Evolutionary conservation across 2,329 filamentous ascomycete species (phyloP).

Genomic region (Niveomyces coronatus): DNA sequence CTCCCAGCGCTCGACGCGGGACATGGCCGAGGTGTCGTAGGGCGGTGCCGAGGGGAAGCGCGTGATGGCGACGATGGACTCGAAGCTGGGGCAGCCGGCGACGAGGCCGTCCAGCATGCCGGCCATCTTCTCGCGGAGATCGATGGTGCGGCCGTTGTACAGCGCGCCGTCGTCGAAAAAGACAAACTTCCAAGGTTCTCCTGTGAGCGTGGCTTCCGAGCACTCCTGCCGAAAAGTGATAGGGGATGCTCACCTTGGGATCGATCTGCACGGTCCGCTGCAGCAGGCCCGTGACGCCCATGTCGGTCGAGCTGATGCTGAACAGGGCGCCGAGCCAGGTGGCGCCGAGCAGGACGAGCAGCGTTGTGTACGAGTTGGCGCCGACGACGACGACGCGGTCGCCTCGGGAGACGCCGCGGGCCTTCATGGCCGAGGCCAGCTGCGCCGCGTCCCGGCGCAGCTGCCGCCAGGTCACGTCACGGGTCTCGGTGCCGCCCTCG

Average conservation of each 20-base stretch:
- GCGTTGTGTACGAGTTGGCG: slow-evolving; percentile 64
- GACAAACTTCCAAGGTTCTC: slow-evolving; percentile 39
- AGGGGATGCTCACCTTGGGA: slow-evolving; percentile 42
- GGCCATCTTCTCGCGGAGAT: slow-evolving; percentile 62
- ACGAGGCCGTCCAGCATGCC: slow-evolving; percentile 58
- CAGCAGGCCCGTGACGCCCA: slow-evolving; percentile 68
- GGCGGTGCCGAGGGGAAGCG: slow-evolving; percentile 46
- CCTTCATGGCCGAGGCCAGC: slow-evolving; percentile 56
- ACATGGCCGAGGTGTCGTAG: slow-evolving; percentile 46
- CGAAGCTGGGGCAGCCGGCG: slow-evolving; percentile 47
- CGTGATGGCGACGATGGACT: slow-evolving; percentile 53
- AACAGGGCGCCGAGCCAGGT: slow-evolving; percentile 66
- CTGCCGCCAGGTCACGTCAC: slow-evolving; percentile 56
- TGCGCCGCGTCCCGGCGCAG: slow-evolving; percentile 48
- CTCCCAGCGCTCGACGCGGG: slow-evolving; percentile 33
- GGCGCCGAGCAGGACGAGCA: slow-evolving; percentile 60
- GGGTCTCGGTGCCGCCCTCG: slow-evolving; percentile 49
- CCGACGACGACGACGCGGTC: slow-evolving; percentile 69
- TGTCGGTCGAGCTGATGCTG: slow-evolving; percentile 68
- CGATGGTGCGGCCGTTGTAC: slow-evolving; percentile 68
- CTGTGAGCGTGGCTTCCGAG: too few relatives aligned
- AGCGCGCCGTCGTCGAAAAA: slow-evolving; percentile 74
- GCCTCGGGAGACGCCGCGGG: slow-evolving; percentile 55
- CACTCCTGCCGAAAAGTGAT: too few relatives aligned
- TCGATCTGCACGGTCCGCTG: slow-evolving; percentile 66